Evolutionary conservation across 140 eudicot species (phyloP).

Genomic region (Ambrosia hybrid): DNA sequence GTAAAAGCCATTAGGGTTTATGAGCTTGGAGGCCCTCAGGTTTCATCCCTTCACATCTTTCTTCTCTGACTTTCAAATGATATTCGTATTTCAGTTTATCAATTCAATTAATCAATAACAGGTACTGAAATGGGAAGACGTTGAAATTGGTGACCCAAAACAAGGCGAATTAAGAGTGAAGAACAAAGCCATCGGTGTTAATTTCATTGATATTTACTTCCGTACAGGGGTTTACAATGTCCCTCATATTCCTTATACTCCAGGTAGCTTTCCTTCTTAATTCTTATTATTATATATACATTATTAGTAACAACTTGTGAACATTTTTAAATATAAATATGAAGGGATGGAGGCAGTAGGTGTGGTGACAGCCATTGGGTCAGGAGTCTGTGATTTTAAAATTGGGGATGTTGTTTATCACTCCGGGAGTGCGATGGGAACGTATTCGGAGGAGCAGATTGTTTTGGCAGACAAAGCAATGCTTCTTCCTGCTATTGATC

Average conservation of each 20-base stretch:
- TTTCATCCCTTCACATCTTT: no score
- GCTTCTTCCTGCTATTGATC: slow-evolving; percentile 33
- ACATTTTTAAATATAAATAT: no score
- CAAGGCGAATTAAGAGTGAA: slow-evolving; percentile 77
- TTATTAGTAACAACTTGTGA: no score
- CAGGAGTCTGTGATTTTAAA: slow-evolving; percentile 32
- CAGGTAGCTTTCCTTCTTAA: slow-evolving; percentile 41
- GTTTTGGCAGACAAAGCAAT: slow-evolving; percentile 34
- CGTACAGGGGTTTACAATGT: slow-evolving; percentile 68
- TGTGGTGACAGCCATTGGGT: slow-evolving; percentile 36
- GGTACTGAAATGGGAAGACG: slow-evolving; percentile 86
- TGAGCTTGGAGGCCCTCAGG: slow-evolving; percentile 66
- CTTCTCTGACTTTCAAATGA: no score
- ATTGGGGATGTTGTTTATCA: slow-evolving; percentile 40
- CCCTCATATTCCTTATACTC: slow-evolving; percentile 52
- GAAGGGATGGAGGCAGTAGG: slow-evolving; percentile 43
- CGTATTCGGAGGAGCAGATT: slow-evolving; percentile 36
- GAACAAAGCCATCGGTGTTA: slow-evolving; percentile 74
- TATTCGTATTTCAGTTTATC: no score
- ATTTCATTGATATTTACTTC: slow-evolving; percentile 67
- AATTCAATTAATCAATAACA: neutral
- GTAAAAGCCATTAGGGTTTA: slow-evolving; percentile 61
- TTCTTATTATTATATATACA: neutral
- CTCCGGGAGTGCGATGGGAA: slow-evolving; percentile 36
- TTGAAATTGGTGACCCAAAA: slow-evolving; percentile 72